Evolutionary conservation across 73 alveolate genomes (phyloP).

Genomic region (Effrenium voratum): DNA sequence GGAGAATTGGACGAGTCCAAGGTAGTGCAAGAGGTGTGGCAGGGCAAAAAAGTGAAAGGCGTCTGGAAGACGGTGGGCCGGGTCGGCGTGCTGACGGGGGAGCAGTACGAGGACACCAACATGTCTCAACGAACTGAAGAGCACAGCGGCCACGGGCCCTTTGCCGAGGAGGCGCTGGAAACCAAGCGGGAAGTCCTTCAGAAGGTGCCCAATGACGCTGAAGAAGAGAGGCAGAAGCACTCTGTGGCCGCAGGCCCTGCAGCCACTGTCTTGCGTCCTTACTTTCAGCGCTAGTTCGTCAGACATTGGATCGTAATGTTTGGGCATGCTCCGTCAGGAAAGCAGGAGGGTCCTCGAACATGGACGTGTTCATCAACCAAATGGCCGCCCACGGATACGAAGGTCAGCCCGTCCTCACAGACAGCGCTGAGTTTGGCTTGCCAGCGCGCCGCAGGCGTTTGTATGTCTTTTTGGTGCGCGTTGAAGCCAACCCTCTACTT

Average conservation of each 20-base stretch:
- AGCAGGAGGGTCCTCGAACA: neutral
- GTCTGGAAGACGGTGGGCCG: neutral
- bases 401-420: slow-evolving; percentile 29
- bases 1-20: slow-evolving; percentile 23
- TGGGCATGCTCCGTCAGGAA: too few species aligned
- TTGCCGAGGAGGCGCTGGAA: neutral
- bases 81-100: neutral
- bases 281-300: too few species aligned
- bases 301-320: too few species aligned
- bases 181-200: neutral
- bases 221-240: neutral
- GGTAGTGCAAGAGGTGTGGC: slow-evolving; percentile 3
- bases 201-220: neutral
- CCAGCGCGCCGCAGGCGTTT: slow-evolving; percentile 42
- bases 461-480: slow-evolving; percentile 13
- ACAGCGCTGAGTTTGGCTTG: slow-evolving; percentile 20
- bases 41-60: slow-evolving; percentile 1
- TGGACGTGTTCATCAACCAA: slow-evolving; percentile 1
- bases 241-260: slow-evolving; percentile 12
- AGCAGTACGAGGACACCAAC: slow-evolving; percentile 21
- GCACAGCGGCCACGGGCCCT: slow-evolving; percentile 7
- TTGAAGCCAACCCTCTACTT: slow-evolving; percentile 9
- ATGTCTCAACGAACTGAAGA: neutral
- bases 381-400: slow-evolving; percentile 40
- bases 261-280: neutral